Percentiles rank a stretch among this genome's conserved stretches.
phyloP scores from a whole-genome alignment of 2,329 filamentous ascomycete species.

The Talaromyces sp. region DNA sequence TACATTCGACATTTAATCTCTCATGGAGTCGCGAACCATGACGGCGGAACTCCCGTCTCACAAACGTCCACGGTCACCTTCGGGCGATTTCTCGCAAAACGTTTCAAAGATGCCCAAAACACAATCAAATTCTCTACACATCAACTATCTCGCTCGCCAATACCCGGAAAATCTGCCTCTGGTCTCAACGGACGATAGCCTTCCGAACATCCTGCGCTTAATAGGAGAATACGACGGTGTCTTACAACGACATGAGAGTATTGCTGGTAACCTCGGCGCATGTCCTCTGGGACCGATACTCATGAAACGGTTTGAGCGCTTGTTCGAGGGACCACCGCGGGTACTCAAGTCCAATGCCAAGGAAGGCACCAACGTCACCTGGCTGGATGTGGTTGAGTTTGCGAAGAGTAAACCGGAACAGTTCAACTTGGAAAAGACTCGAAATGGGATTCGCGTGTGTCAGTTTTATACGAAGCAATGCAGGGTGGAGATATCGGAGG shows the following conservation, averaged over 20 bases:
- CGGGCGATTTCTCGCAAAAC: conserved; percentile 34
- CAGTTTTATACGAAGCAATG: conserved; percentile 77
- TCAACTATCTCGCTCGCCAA: conserved; percentile 63
- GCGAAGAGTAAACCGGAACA: conserved; percentile 74
- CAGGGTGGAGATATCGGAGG: conserved; percentile 78
- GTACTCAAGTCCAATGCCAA: conserved; percentile 59
- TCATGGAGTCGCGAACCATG: conserved; percentile 33
- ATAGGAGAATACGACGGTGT: conserved; percentile 81
- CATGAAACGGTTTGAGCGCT: conserved; percentile 76
- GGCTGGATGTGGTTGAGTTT: conserved; percentile 82
- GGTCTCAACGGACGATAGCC: conserved; percentile 61
- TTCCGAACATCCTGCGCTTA: conserved; percentile 66
- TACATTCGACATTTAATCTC: not conserved
- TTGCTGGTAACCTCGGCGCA: conserved; percentile 78
- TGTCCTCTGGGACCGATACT: conserved; percentile 76
- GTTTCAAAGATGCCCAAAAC: conserved; percentile 52
- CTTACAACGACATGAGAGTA: conserved; percentile 76
- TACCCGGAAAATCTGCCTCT: conserved; percentile 58
- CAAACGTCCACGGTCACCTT: conserved; percentile 44
- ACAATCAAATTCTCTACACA: conserved; percentile 56
- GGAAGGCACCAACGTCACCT: conserved; percentile 61
- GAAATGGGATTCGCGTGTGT: conserved; percentile 66
- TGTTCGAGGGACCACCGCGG: conserved; percentile 76
- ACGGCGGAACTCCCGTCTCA: conserved; percentile 32
- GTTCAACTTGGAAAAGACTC: conserved; percentile 65